These are phyloP conservation scores for Strobilomyces echinocephalus DNA, from an alignment of 768 basidiomycete species.

Conservation along the genomic window DNA sequence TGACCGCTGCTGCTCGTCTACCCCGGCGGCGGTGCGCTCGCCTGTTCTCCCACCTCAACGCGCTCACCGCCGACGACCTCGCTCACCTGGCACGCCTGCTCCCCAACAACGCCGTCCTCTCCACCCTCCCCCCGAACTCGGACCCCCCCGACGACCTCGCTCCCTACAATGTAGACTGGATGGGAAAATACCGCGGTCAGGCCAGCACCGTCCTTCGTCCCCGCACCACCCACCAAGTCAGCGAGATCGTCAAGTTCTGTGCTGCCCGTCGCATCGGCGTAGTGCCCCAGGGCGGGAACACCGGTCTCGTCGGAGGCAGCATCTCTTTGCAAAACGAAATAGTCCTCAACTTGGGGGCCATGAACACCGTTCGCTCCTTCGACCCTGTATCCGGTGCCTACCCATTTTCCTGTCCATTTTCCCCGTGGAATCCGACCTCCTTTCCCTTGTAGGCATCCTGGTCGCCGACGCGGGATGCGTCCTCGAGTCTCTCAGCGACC, in stretches of 20 bases:
- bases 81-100: slow-evolving; percentile 66
- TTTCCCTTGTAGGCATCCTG: slow-evolving; percentile 60
- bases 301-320: slow-evolving; percentile 93
- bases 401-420: not conserved
- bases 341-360: slow-evolving; percentile 75
- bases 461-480: slow-evolving; percentile 95
- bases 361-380: slow-evolving; percentile 78
- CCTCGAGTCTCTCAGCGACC: slow-evolving; percentile 80
- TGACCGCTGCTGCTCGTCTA: not conserved
- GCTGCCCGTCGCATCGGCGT: slow-evolving; percentile 76
- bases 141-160: slow-evolving; percentile 60
- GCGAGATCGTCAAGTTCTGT: slow-evolving; percentile 84
- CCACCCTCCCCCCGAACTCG: slow-evolving; percentile 53
- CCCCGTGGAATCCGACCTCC: slow-evolving; percentile 1
- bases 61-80: slow-evolving; percentile 56
- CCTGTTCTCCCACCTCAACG: slow-evolving; percentile 34
- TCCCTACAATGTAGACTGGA: slow-evolving; percentile 89
- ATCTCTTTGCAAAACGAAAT: slow-evolving; percentile 87
- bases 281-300: slow-evolving; percentile 98
- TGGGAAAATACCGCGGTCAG: slow-evolving; percentile 88
- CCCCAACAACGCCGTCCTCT: slow-evolving; percentile 57
- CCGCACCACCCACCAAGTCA: slow-evolving; percentile 82
- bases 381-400: slow-evolving; percentile 73
- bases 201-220: slow-evolving; percentile 87
- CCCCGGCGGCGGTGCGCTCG: slow-evolving; percentile 18